Conservation (phyloP, 768 basidiomycete genomes). For the Leucosporidium creatinivorum region DNA sequence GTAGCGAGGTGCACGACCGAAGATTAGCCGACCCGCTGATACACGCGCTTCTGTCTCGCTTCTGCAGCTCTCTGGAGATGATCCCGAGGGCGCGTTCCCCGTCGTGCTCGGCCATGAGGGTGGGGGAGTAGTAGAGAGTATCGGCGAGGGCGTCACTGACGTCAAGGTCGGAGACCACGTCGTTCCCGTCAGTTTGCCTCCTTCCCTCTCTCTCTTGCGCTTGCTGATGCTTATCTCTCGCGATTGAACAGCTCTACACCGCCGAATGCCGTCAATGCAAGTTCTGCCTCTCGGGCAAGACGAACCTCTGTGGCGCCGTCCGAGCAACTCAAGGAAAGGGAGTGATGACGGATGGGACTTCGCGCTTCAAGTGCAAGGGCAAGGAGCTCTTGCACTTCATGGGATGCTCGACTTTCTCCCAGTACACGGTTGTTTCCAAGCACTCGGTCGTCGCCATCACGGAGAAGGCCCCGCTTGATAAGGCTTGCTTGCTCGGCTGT, state of each 20-base stretch:
- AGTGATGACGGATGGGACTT: slow-evolving; percentile 82
- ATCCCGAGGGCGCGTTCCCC: slow-evolving; percentile 63
- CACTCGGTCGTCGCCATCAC: slow-evolving; percentile 90
- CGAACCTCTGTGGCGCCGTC: slow-evolving; percentile 76
- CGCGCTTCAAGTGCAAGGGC: slow-evolving; percentile 83
- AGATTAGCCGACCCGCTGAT: neutral
- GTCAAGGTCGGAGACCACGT: slow-evolving; percentile 86
- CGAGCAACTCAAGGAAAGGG: slow-evolving; percentile 80
- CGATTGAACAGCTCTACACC: slow-evolving; percentile 33
- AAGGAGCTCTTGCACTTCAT: slow-evolving; percentile 88
- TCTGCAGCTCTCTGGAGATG: slow-evolving; percentile 43
- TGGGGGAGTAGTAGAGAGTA: slow-evolving; percentile 88
- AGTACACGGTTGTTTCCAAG: slow-evolving; percentile 93
- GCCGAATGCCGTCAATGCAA: slow-evolving; percentile 92
- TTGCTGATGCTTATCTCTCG: neutral
- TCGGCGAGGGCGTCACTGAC: slow-evolving; percentile 87
- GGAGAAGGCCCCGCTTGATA: slow-evolving; percentile 76
- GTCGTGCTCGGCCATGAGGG: slow-evolving; percentile 47
- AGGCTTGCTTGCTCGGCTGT: slow-evolving; percentile 86
- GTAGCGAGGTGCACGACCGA: neutral
- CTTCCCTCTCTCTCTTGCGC: no score
- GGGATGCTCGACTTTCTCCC: slow-evolving; percentile 99
- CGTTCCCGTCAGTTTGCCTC: slow-evolving; percentile 62
- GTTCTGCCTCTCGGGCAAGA: slow-evolving; percentile 86
- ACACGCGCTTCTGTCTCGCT: no score